Evolutionary conservation across 768 basidiomycete genomes (phyloP).

Genomic region (Cystofilobasidium ferigula): DNA sequence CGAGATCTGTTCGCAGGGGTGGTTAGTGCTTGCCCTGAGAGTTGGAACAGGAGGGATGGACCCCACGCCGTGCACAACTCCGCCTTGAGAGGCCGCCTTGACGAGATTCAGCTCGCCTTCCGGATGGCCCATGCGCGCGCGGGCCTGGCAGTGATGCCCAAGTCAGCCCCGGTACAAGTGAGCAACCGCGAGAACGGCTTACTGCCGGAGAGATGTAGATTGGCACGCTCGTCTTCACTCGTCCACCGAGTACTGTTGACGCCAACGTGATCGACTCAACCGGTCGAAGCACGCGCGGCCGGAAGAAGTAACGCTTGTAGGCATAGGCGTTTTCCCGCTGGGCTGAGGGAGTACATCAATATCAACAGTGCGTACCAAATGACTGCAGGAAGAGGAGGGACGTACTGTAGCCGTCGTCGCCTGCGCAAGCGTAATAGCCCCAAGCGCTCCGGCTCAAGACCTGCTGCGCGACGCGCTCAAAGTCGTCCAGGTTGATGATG

Average conservation of each 20-base stretch:
- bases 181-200: constrained; percentile 31
- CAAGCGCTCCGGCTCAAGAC: constrained; percentile 39
- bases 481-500: constrained; percentile 39
- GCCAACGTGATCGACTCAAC: constrained; percentile 24
- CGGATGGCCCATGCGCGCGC: constrained; percentile 71
- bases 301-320: constrained; percentile 37
- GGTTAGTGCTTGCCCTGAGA: too few species aligned
- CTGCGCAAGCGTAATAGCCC: constrained; percentile 38
- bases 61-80: constrained; percentile 53
- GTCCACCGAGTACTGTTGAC: constrained; percentile 6
- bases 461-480: constrained; percentile 38
- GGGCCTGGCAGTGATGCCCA: too few species aligned
- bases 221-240: constrained; percentile 45
- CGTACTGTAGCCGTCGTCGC: constrained; percentile 31
- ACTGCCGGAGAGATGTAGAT: constrained; percentile 76
- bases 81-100: constrained; percentile 50
- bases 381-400: not conserved
- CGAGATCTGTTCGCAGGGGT: not conserved
- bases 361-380: not conserved
- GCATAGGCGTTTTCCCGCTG: constrained; percentile 34
- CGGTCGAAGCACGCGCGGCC: constrained; percentile 31
- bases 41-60: too few species aligned
- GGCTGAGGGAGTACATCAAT: constrained; percentile 24
- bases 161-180: too few species aligned
- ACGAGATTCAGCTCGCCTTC: constrained; percentile 73